Evolutionary conservation across 257 asterid genomes (phyloP).

Genomic region (Craterostigma plantagineum): DNA sequence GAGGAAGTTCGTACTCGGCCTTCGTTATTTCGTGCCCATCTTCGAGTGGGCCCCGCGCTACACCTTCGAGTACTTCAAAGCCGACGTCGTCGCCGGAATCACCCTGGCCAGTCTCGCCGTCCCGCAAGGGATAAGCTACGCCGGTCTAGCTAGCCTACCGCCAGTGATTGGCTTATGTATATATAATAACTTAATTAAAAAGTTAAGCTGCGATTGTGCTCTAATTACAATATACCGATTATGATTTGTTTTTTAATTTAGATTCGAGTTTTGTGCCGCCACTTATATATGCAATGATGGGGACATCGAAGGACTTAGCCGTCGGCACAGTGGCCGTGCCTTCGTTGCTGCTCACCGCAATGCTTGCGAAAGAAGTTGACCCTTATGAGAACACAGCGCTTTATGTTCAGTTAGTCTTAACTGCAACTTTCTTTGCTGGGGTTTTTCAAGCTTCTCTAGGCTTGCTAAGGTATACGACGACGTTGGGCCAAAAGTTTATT

Average conservation of each 20-base stretch:
- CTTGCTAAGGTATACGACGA: conserved; percentile 37
- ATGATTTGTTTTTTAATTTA: conserved; percentile 8
- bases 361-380: conserved; percentile 46
- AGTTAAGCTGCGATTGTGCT: no score
- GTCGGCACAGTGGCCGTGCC: conserved; percentile 64
- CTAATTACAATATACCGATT: background rate
- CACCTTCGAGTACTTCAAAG: conserved; percentile 35
- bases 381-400: conserved; percentile 41
- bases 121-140: conserved; percentile 82
- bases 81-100: conserved; percentile 56
- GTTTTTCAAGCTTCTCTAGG: conserved; percentile 57
- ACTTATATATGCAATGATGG: conserved; percentile 50
- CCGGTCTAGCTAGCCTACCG: conserved; percentile 50
- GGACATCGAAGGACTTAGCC: conserved; percentile 56
- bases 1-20: conserved; percentile 18
- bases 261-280: conserved; percentile 90
- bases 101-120: conserved; percentile 77
- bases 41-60: conserved; percentile 72
- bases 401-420: conserved; percentile 39
- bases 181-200: no score
- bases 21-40: conserved; percentile 47
- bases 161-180: conserved; percentile 66
- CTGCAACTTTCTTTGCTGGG: conserved; percentile 72
- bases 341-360: conserved; percentile 46
- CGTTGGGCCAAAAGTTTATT: no score